Conservation (phyloP, 345 rosid species). For the Moricandia moricandioides region DNA sequence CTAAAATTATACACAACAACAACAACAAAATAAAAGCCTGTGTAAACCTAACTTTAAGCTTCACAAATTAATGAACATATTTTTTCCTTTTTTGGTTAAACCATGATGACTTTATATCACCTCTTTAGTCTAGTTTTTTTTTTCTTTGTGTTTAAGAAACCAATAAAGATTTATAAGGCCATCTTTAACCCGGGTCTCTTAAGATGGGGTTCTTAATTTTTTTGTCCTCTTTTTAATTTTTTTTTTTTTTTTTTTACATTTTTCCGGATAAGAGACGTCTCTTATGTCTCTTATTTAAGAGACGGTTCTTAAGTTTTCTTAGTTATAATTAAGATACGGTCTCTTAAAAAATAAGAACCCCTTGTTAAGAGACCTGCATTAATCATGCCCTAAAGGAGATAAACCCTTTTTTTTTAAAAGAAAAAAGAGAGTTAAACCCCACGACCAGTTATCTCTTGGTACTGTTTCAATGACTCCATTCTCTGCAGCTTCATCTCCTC, state of each 20-base stretch:
- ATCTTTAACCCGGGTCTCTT: no score
- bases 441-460: conserved; percentile 50
- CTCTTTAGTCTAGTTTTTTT: background rate
- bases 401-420: background rate
- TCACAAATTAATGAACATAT: background rate
- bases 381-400: no score
- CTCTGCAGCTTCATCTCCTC: conserved; percentile 92
- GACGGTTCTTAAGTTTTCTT: no score
- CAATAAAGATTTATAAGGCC: conserved; percentile 3
- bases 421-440: background rate
- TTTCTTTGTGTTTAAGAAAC: background rate
- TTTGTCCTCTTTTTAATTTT: no score
- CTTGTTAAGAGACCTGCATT: no score
- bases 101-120: background rate
- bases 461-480: conserved; percentile 61
- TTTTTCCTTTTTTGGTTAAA: background rate
- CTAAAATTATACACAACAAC: background rate
- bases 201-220: no score
- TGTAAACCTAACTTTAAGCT: background rate
- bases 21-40: background rate
- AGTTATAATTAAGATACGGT: no score
- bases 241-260: no score
- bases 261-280: no score
- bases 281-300: no score
- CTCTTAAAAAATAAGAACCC: no score